Percentiles rank a stretch among this genome's conserved stretches.
Conservation (phyloP, 768 basidiomycete genomes). For the Termitomyces sp. region DNA sequence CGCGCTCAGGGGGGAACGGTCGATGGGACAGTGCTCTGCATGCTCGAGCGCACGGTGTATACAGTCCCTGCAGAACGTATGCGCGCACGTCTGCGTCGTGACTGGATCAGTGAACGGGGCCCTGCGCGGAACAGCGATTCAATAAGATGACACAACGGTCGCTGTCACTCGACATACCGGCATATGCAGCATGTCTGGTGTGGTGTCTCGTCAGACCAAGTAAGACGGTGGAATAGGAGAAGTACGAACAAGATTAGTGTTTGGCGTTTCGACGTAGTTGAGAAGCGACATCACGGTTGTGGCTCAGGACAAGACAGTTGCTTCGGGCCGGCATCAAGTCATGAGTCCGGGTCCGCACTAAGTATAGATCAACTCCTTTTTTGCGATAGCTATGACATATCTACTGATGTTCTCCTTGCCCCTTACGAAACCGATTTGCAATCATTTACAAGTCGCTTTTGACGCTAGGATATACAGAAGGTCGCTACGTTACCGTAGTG, state of each 20-base stretch:
- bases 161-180: slow-evolving; percentile 33
- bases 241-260: slow-evolving; percentile 58
- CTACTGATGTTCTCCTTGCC: no score
- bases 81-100: slow-evolving; percentile 69
- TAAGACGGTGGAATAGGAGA: neutral
- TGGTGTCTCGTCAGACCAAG: neutral
- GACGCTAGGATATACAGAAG: no score
- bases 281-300: slow-evolving; percentile 31
- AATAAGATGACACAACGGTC: neutral
- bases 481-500: no score
- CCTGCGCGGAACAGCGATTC: slow-evolving; percentile 22
- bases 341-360: neutral
- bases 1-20: slow-evolving; percentile 60
- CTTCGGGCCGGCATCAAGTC: neutral
- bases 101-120: slow-evolving; percentile 73
- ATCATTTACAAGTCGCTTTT: no score
- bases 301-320: neutral
- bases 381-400: no score
- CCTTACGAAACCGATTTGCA: no score
- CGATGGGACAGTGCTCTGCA: slow-evolving; percentile 76
- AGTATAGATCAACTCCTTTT: no score
- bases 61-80: slow-evolving; percentile 86
- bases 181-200: slow-evolving; percentile 76
- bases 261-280: slow-evolving; percentile 58
- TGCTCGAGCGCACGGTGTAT: slow-evolving; percentile 65